Evolutionary conservation across 2,329 filamentous ascomycete genomes (phyloP).

Genomic region (Plenodomus tracheiphilus): DNA sequence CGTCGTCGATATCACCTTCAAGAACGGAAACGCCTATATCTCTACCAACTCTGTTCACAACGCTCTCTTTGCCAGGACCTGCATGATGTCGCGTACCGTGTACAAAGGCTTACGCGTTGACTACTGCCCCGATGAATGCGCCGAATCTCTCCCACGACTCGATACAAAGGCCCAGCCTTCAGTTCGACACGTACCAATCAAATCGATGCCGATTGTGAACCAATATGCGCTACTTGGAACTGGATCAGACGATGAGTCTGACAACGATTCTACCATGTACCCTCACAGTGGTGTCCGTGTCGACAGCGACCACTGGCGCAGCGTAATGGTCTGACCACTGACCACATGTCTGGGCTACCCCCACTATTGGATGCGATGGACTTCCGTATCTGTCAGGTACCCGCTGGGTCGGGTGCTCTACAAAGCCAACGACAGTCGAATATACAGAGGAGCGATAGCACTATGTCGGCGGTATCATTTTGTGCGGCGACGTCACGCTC

Average conservation of each 20-base stretch:
- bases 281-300: conserved; percentile 23
- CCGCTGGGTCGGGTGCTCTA: too few relatives aligned
- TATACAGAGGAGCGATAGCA: too few relatives aligned
- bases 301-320: conserved; percentile 23
- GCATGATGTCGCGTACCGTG: conserved; percentile 69
- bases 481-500: too few relatives aligned
- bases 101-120: conserved; percentile 74
- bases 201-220: conserved; percentile 29
- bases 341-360: too few relatives aligned
- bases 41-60: conserved; percentile 77
- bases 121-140: conserved; percentile 74
- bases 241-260: conserved; percentile 29
- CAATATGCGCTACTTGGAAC: conserved; percentile 37
- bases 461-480: too few relatives aligned
- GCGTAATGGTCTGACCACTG: conserved; percentile 15
- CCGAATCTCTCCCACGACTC: conserved; percentile 55
- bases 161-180: conserved; percentile 10
- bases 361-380: background rate
- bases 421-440: too few relatives aligned
- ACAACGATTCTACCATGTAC: conserved; percentile 30
- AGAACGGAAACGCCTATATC: conserved; percentile 64
- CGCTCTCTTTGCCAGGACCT: conserved; percentile 74
- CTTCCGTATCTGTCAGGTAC: too few relatives aligned
- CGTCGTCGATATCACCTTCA: conserved; percentile 66
- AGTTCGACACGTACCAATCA: conserved; percentile 11